Evolutionary conservation across 352 stramenopile genomes (phyloP), one percentile per base, ranked within the genome.

Genomic region (Pythium volutum): DNA sequence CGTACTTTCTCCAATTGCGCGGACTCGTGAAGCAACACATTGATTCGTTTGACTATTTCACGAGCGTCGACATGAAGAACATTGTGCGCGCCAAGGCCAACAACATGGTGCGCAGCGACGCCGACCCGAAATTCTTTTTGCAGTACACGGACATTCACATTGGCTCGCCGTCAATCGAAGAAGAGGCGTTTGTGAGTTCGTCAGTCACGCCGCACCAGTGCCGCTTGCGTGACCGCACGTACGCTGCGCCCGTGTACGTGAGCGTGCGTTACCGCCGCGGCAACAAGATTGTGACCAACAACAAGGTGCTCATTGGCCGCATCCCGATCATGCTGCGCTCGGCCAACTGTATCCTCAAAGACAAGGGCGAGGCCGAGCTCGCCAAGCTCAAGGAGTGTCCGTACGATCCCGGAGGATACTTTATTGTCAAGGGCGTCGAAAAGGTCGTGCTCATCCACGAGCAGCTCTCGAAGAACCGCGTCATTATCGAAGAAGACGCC

Each of bases 381-480:
- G 96, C 96, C 29, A 88, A 87, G 53, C 93, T 99, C 70, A 98
- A 99, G 74, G 98, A 99, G 84, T 99, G 97, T 73, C 96, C 97
- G 20, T 99, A 99, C 73, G 97, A 99, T 79, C 97, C 97, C 23
- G 98, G 98, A 66, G 97, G 98, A 60, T 99, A 99, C 75, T 99
- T 99, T 63, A 95, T 99, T 64, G 95, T 99, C 26, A 98, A 98
- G 67, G 97, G 96, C 43, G 84, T 97, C 1, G 97, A 99, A 74
- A 99, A 99, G 69, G 98, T 99, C 18, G 98, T 99, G 74, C 77
- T 99, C 4, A 99, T 99, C 73, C 97, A 99, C 75, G 98, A 99
- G 60, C 98, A 99, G 73, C 73, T 99, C 47, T 98, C 86, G 38
- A 99, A 99, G 77, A 99, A 99, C 88, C 86, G 97, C 66, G 96